These are phyloP conservation scores for Aspergillus bridgeri DNA, from an alignment of 495 filamentous ascomycete species.

Conservation along the genomic window DNA sequence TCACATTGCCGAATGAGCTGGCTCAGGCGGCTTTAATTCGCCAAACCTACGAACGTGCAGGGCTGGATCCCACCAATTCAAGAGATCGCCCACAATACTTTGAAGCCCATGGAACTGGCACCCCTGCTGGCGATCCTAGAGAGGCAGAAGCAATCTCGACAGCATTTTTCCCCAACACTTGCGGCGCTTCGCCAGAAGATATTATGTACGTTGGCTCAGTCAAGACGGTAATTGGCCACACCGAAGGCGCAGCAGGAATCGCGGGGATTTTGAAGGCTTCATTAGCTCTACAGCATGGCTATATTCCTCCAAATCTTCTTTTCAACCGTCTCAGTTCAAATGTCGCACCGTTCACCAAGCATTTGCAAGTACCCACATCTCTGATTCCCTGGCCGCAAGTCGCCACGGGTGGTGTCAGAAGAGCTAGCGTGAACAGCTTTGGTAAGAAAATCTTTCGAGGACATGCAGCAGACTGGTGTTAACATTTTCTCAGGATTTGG, in stretches of 20 bases:
- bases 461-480: neutral
- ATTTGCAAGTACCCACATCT: slow-evolving; percentile 42
- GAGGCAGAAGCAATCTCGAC: slow-evolving; percentile 35
- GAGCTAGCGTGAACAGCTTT: slow-evolving; percentile 40
- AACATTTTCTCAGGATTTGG: slow-evolving; percentile 38
- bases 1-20: slow-evolving; percentile 33
- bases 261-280: slow-evolving; percentile 41
- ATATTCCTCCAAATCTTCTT: slow-evolving; percentile 58
- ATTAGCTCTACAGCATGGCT: slow-evolving; percentile 44
- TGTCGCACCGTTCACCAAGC: slow-evolving; percentile 34
- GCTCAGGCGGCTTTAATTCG: slow-evolving; percentile 35
- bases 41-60: slow-evolving; percentile 29
- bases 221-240: slow-evolving; percentile 53
- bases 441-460: slow-evolving; percentile 22
- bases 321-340: slow-evolving; percentile 49
- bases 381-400: slow-evolving; percentile 17
- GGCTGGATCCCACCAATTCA: slow-evolving; percentile 27
- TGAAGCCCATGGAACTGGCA: slow-evolving; percentile 42
- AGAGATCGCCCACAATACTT: slow-evolving; percentile 36
- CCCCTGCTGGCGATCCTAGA: slow-evolving; percentile 38
- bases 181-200: neutral
- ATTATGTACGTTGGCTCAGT: slow-evolving; percentile 45
- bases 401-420: slow-evolving; percentile 17
- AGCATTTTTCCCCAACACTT: slow-evolving; percentile 20
- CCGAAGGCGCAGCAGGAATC: slow-evolving; percentile 56